These are phyloP conservation scores for Sugiyamaella mastotermitis DNA, from an alignment of 805 yeast species.

Conservation along the genomic window DNA sequence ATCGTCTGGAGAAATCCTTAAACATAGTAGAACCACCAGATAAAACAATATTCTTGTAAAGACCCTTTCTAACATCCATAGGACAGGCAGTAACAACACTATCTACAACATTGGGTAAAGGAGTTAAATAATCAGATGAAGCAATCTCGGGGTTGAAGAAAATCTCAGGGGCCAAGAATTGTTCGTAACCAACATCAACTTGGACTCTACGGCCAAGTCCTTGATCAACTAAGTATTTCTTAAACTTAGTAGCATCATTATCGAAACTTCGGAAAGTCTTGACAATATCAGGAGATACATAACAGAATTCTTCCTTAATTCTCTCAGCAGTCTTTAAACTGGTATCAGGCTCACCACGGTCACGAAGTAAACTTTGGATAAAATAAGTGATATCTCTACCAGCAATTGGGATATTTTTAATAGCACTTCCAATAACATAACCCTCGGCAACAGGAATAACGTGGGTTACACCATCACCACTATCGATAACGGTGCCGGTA, in stretches of 20 bases:
- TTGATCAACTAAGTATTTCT: slow-evolving; percentile 84
- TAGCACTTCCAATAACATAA: slow-evolving; percentile 95
- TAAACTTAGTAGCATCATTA: slow-evolving; percentile 80
- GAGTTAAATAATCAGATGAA: slow-evolving; percentile 89
- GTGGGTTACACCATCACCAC: slow-evolving; percentile 99
- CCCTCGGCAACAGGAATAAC: slow-evolving; percentile 99
- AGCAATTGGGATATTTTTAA: slow-evolving; percentile 96
- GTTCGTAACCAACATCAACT: slow-evolving; percentile 95
- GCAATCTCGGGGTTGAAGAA: slow-evolving; percentile 98
- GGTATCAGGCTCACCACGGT: slow-evolving; percentile 93
- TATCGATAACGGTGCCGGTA: slow-evolving; percentile 97
- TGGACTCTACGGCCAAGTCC: slow-evolving; percentile 52
- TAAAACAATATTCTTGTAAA: slow-evolving; percentile 90
- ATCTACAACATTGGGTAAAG: slow-evolving; percentile 94
- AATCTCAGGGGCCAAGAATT: slow-evolving; percentile 98
- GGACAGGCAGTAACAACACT: slow-evolving; percentile 93
- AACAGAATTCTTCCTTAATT: slow-evolving; percentile 94
- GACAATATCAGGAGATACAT: slow-evolving; percentile 96
- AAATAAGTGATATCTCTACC: slow-evolving; percentile 96
- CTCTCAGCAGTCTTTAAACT: slow-evolving; percentile 93
- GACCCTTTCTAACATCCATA: slow-evolving; percentile 94
- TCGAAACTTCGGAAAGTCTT: slow-evolving; percentile 94
- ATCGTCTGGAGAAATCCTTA: slow-evolving; percentile 94
- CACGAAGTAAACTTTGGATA: slow-evolving; percentile 89
- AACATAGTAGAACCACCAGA: slow-evolving; percentile 99